Evolutionary conservation across 257 asterid genomes (phyloP).

Genomic region (Echites panduratus): DNA sequence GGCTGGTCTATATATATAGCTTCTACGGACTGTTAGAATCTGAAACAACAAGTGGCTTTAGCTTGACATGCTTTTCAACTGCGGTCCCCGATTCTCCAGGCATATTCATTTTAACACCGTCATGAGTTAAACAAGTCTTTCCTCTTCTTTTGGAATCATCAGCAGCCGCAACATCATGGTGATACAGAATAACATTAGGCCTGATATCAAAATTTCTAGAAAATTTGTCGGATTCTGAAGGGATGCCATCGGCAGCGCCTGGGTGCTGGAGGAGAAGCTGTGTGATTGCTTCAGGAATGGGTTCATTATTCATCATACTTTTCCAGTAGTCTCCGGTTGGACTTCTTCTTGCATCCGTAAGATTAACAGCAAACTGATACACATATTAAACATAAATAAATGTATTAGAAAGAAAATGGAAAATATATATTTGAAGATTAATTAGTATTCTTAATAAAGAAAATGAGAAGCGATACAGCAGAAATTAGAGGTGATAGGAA

Average conservation of each 20-base stretch:
- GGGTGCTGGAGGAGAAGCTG: conserved; percentile 29
- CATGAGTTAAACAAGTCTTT: background rate
- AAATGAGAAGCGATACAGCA: background rate
- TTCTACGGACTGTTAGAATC: background rate
- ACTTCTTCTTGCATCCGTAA: conserved; percentile 24
- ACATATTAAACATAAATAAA: background rate
- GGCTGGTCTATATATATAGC: no score
- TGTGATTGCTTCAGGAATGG: conserved; percentile 54
- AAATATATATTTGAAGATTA: background rate
- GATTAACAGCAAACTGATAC: conserved; percentile 8
- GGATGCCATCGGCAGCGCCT: background rate
- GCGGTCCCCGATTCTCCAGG: no score
- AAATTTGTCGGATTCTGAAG: conserved; percentile 4
- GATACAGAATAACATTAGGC: conserved; percentile 58
- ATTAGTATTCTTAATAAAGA: background rate
- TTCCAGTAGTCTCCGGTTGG: conserved; percentile 56
- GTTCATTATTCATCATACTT: conserved; percentile 41
- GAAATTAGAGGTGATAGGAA: background rate
- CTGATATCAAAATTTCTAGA: conserved; percentile 37
- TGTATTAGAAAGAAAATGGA: background rate
- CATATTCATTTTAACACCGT: background rate
- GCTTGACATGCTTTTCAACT: background rate
- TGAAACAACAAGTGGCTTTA: background rate
- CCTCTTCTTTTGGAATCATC: conserved; percentile 11
- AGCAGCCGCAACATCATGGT: conserved; percentile 25